These are phyloP conservation scores for Paracorniculantispora psalliotae DNA, from an alignment of 2,329 filamentous ascomycete species.

Conservation along the genomic window DNA sequence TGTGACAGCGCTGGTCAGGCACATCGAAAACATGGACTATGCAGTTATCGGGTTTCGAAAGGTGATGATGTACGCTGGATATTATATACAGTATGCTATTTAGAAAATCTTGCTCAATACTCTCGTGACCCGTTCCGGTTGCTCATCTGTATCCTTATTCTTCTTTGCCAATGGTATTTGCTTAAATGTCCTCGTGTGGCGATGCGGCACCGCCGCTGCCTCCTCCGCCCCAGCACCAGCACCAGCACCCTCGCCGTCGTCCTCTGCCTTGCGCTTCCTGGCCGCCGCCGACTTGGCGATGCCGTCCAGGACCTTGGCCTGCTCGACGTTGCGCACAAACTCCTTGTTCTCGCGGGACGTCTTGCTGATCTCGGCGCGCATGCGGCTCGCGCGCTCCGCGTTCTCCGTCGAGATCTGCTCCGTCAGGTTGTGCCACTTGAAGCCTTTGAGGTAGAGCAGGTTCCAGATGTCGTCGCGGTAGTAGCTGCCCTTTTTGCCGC, in stretches of 20 bases:
- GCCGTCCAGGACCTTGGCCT: conserved; percentile 70
- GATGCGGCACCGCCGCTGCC: conserved; percentile 19
- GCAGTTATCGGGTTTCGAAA: conserved; percentile 6
- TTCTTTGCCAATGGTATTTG: conserved; percentile 58
- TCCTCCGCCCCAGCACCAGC: conserved; percentile 19
- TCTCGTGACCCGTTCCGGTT: conserved; percentile 53
- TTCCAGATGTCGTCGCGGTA: conserved; percentile 89
- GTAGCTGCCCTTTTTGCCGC: conserved; percentile 77
- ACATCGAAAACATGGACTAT: background rate
- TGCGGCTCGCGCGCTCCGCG: conserved; percentile 68
- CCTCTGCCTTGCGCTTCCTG: conserved; percentile 36
- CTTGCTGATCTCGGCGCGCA: conserved; percentile 73
- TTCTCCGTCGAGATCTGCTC: conserved; percentile 79
- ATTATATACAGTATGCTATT: conserved; percentile 11
- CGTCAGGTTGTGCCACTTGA: conserved; percentile 74
- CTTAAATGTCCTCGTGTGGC: conserved; percentile 51
- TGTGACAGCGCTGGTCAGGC: background rate
- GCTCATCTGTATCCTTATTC: conserved; percentile 37
- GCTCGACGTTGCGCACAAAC: conserved; percentile 75
- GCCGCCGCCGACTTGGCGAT: conserved; percentile 49
- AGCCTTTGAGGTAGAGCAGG: conserved; percentile 72
- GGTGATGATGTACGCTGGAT: conserved; percentile 3
- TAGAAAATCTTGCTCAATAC: conserved; percentile 63
- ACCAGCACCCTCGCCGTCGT: conserved; percentile 19
- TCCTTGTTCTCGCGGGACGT: conserved; percentile 75